Conservation (phyloP, 805 yeast genomes). For the Tetrapisispora pingtungensis region DNA sequence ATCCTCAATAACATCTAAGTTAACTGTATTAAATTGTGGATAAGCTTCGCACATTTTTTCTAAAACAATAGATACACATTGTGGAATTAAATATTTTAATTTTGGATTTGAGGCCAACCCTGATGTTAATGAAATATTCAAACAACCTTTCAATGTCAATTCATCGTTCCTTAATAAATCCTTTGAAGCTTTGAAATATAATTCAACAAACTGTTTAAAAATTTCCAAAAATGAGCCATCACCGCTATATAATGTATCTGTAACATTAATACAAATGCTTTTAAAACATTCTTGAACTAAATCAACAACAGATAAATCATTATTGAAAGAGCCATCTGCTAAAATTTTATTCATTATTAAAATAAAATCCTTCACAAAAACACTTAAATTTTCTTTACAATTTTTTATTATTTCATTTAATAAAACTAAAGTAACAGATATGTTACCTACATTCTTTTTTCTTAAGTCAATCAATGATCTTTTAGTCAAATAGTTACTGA, state of each 20-base stretch:
- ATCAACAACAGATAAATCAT: slow-evolving; percentile 55
- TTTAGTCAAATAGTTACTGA: slow-evolving; percentile 55
- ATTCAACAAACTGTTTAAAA: slow-evolving; percentile 22
- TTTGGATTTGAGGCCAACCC: slow-evolving; percentile 23
- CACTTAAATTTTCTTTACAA: slow-evolving; percentile 76
- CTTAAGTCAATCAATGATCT: slow-evolving; percentile 53
- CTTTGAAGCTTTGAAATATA: slow-evolving; percentile 22
- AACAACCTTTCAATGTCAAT: slow-evolving; percentile 23
- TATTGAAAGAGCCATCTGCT: slow-evolving; percentile 29
- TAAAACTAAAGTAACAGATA: slow-evolving; percentile 70
- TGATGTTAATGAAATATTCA: slow-evolving; percentile 24
- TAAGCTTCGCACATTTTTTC: slow-evolving; percentile 21
- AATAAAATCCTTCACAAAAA: slow-evolving; percentile 63
- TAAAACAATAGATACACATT: slow-evolving; percentile 19
- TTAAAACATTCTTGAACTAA: slow-evolving; percentile 39
- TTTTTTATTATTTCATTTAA: slow-evolving; percentile 57
- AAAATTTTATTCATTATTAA: slow-evolving; percentile 46
- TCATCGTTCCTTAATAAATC: slow-evolving; percentile 22
- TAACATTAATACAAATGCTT: slow-evolving; percentile 43
- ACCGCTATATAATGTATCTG: slow-evolving; percentile 54
- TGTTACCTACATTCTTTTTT: slow-evolving; percentile 62
- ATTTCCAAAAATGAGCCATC: slow-evolving; percentile 45
- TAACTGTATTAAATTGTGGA: slow-evolving; percentile 13
- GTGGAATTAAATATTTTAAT: slow-evolving; percentile 18
- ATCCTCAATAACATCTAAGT: slow-evolving; percentile 6